A percentile compares a stretch with the other conserved stretches of the same genome.
Evolutionary conservation across 2,329 filamentous ascomycete species (phyloP).

Genomic region (Alternaria sp.): DNA sequence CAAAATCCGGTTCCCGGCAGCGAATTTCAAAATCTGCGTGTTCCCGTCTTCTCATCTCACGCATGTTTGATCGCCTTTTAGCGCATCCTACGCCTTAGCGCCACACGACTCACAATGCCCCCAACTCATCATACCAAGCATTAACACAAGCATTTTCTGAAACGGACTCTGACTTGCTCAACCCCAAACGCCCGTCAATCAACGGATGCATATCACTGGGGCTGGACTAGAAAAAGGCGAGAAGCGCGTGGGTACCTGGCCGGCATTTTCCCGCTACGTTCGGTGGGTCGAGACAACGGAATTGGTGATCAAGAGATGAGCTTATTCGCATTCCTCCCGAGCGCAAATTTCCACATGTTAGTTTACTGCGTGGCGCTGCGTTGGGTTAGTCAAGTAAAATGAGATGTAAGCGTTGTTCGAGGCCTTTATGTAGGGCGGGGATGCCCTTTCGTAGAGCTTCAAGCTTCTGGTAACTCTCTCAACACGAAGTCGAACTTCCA

Average conservation of each 20-base stretch:
- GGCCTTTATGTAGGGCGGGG: slow-evolving; percentile 25
- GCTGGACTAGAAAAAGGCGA: slow-evolving; percentile 11
- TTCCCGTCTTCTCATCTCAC: slow-evolving; percentile 37
- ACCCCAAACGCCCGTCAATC: slow-evolving; percentile 4
- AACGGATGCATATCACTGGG: slow-evolving; percentile 6
- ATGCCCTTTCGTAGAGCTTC: slow-evolving; percentile 5
- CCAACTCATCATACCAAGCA: slow-evolving; percentile 21
- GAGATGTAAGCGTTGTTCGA: slow-evolving; percentile 12
- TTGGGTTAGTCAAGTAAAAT: slow-evolving; percentile 23
- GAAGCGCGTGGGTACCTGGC: background rate
- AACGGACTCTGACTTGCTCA: slow-evolving; percentile 18
- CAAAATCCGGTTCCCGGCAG: background rate
- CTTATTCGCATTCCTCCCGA: slow-evolving; percentile 21
- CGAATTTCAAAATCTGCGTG: slow-evolving; percentile 1
- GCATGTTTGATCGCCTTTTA: slow-evolving; percentile 43
- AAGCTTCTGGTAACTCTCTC: slow-evolving; percentile 16
- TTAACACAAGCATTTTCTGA: slow-evolving; percentile 14
- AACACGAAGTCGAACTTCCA: slow-evolving; percentile 12
- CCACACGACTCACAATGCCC: slow-evolving; percentile 10
- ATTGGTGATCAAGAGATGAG: slow-evolving; percentile 17
- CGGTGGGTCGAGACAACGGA: background rate
- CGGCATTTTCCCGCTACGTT: background rate
- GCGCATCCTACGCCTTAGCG: slow-evolving; percentile 25
- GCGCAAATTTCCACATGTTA: slow-evolving; percentile 28
- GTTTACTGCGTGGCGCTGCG: slow-evolving; percentile 11